Conservation (phyloP, 345 rosid species). For the Noccaea caerulescens region DNA sequence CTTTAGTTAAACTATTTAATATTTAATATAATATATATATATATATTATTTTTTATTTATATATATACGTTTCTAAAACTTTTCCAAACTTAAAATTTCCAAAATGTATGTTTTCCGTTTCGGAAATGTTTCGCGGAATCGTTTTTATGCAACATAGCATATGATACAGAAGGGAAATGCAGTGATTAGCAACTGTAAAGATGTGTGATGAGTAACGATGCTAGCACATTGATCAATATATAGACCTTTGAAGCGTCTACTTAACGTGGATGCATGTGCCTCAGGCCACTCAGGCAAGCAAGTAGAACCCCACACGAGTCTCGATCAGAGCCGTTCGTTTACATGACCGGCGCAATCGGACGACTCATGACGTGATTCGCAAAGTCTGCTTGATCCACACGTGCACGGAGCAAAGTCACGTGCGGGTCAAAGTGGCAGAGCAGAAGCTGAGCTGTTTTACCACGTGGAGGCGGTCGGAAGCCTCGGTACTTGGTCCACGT, state of each 20-base stretch:
- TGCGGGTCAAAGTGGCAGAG: constrained; percentile 44
- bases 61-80: too few species aligned
- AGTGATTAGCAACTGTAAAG: not conserved
- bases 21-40: too few species aligned
- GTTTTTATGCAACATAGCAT: too few species aligned
- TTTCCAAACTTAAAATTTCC: too few species aligned
- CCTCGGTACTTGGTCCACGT: constrained; percentile 47
- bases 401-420: constrained; percentile 42
- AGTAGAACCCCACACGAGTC: not conserved
- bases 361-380: constrained; percentile 36
- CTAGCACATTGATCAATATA: not conserved
- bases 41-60: too few species aligned
- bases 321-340: constrained; percentile 23
- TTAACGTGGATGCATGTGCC: too few species aligned
- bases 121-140: too few species aligned
- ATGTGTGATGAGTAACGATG: constrained; percentile 11
- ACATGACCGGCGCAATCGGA: constrained; percentile 35
- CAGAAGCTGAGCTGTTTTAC: constrained; percentile 39
- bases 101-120: too few species aligned
- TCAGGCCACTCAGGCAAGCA: too few species aligned
- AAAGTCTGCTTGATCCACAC: constrained; percentile 36
- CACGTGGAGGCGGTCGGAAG: constrained; percentile 44
- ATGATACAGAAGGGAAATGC: too few species aligned
- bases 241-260: too few species aligned
- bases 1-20: too few species aligned